Base-by-base conservation (phyloP, 371 early-diverging fungal species). In the Choanephora cucurbitarum region DNA sequence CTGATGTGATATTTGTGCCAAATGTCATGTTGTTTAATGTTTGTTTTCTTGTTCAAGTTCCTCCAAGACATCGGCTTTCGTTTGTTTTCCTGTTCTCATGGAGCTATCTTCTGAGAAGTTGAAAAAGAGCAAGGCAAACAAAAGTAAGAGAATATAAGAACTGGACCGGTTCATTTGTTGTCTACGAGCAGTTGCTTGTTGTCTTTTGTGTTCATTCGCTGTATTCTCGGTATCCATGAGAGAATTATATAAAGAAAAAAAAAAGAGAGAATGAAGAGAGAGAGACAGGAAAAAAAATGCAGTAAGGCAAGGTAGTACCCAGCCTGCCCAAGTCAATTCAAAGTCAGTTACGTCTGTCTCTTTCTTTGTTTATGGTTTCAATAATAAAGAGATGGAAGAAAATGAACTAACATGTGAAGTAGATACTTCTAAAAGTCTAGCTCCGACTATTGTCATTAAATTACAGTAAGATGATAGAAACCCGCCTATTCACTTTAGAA, bases 1-100 rank as follows among this genome's bases (percentile, higher is more conserved):
- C 85, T 53, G 81, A 69, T 21, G 83, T 62, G 18, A 72, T 49
- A 46, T 84, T 84, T 9, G 47, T 50, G n/a, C 74, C 73, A 66
- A 78, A 84, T 7, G 85, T 81, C 55, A 75, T 62, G 62, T 84
- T 84, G 33, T 51, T 68, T 17, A 72, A 48, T 5, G 58, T 7
- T 51, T 66, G 67, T 48, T 72, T 33, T 84, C 85, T 8, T 69
- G 46, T 42, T 72, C 50, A 22, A 79, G 62, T 3, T 71, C 63
- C 5, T 64, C 53, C 15, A 79, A 40, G 37, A 73, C 17, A n/a
- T 69, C 70, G 11, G 64, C 67, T 44, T 71, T 61, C 10, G 75
- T 68, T 6, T 64, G 62, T 14, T 60, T 59, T 43, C 67, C 70
- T 43, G 39, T 52, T 46, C 66, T 62, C 22, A 60, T 59, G 15